phyloP scores from a whole-genome alignment of 1,284 basidiomycete species.

The Apiotrichum laibachii region DNA sequence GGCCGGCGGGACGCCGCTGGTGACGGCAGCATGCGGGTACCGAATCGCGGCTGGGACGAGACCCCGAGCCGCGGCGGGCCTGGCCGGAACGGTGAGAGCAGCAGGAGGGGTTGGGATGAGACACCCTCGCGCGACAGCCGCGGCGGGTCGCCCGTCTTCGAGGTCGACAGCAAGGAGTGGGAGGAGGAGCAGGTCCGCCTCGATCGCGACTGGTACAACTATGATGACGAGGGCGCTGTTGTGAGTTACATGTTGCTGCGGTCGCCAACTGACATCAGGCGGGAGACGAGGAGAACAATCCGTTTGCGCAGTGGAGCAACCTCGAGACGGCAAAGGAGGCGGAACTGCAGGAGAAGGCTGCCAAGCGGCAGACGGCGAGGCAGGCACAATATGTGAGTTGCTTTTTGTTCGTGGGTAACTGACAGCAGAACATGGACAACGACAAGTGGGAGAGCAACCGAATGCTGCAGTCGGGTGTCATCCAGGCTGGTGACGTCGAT shows the following conservation, averaged over 20 bases:
- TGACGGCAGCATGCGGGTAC: conserved; percentile 76
- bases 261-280: conserved; percentile 38
- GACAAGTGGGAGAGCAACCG: conserved; percentile 98
- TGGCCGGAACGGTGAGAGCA: conserved; percentile 26
- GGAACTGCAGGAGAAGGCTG: conserved; percentile 74
- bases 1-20: conserved; percentile 59
- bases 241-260: conserved; percentile 47
- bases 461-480: conserved; percentile 92
- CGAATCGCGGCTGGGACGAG: conserved; percentile 84
- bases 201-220: conserved; percentile 91
- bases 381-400: conserved; percentile 85
- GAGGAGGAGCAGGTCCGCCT: conserved; percentile 86
- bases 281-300: conserved; percentile 88
- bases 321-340: conserved; percentile 67
- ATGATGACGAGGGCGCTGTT: conserved; percentile 78
- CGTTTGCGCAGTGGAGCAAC: conserved; percentile 86
- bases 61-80: conserved; percentile 64
- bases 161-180: conserved; percentile 69
- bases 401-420: conserved; percentile 3
- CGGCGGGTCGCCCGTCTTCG: conserved; percentile 52
- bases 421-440: conserved; percentile 82
- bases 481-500: conserved; percentile 79
- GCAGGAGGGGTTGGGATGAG: conserved; percentile 67
- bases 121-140: conserved; percentile 69
- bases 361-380: conserved; percentile 81